Evolutionary conservation across 371 early-diverging fungal genomes (phyloP).

Genomic region (Funneliformis caledonium): DNA sequence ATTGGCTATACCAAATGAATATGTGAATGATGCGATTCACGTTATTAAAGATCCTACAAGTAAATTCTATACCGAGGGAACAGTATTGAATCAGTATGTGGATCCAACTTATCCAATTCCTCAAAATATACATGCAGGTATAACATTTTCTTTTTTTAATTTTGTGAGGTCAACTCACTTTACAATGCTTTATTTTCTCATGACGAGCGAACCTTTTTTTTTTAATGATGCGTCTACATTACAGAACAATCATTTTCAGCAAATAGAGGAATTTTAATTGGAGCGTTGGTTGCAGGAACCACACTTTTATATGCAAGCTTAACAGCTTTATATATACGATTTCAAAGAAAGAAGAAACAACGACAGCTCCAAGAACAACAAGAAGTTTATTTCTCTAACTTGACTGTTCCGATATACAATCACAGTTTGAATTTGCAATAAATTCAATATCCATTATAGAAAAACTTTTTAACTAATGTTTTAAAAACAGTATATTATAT

Average conservation of each 20-base stretch:
- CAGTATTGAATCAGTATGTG: not conserved
- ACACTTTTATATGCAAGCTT: slow-evolving; percentile 26
- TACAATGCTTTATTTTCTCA: too few species aligned
- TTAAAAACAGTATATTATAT: too few species aligned
- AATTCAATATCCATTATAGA: too few species aligned
- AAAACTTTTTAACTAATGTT: too few species aligned
- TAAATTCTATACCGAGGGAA: slow-evolving; percentile 22
- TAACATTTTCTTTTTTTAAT: not conserved
- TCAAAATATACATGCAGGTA: not conserved
- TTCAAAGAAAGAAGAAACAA: slow-evolving; percentile 11
- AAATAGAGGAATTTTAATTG: slow-evolving; percentile 18
- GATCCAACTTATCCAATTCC: slow-evolving; percentile 4
- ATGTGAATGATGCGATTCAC: not conserved
- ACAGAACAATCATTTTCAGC: not conserved
- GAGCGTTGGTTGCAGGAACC: not conserved
- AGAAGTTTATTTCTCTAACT: not conserved
- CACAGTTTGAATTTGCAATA: too few species aligned
- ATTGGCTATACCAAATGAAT: slow-evolving; percentile 11
- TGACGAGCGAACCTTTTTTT: too few species aligned
- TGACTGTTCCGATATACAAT: too few species aligned
- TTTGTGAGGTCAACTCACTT: not conserved
- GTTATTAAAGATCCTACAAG: slow-evolving; percentile 13
- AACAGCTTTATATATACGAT: slow-evolving; percentile 20
- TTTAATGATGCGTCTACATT: too few species aligned
- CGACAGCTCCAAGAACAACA: not conserved